A percentile compares a stretch with the other conserved stretches of the same genome.
These are phyloP conservation scores for Suhomyces panamericanus DNA, from an alignment of 1,139 yeast genomes.

Conservation along the genomic window DNA sequence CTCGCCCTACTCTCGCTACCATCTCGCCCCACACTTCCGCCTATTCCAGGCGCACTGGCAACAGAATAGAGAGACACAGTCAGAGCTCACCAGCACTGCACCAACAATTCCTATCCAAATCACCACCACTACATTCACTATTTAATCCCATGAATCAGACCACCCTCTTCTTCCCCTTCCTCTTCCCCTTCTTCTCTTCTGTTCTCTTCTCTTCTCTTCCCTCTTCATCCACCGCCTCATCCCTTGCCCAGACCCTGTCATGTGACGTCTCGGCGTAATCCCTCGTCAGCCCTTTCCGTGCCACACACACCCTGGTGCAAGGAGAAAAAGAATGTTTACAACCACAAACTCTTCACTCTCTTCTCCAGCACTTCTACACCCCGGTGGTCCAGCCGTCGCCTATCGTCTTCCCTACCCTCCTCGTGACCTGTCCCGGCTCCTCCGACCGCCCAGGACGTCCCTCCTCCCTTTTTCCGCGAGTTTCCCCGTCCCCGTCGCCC, in stretches of 20 bases:
- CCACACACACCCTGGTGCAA: slow-evolving; percentile 7
- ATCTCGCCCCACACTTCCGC: too few species aligned
- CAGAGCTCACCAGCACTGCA: too few species aligned
- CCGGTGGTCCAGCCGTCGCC: neutral
- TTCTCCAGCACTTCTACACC: neutral
- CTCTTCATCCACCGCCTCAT: neutral
- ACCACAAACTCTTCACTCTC: slow-evolving; percentile 1
- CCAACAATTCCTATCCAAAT: too few species aligned
- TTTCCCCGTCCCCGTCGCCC: neutral
- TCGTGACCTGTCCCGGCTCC: neutral
- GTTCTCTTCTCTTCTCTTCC: too few species aligned
- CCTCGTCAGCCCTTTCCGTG: slow-evolving; percentile 4
- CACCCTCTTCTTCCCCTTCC: too few species aligned
- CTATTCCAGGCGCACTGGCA: too few species aligned
- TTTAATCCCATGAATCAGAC: too few species aligned
- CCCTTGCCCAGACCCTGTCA: slow-evolving; percentile 3
- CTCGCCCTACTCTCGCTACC: too few species aligned
- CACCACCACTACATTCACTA: too few species aligned
- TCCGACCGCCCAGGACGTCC: too few species aligned
- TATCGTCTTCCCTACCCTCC: neutral
- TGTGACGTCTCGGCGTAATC: neutral
- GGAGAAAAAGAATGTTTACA: slow-evolving; percentile 9
- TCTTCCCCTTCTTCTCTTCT: too few species aligned
- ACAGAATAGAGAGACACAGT: too few species aligned
- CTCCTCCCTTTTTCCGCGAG: neutral